Evolutionary conservation across 768 basidiomycete species (phyloP), one percentile per base, ranked within the genome.

Genomic region (Serpula lacrymans): DNA sequence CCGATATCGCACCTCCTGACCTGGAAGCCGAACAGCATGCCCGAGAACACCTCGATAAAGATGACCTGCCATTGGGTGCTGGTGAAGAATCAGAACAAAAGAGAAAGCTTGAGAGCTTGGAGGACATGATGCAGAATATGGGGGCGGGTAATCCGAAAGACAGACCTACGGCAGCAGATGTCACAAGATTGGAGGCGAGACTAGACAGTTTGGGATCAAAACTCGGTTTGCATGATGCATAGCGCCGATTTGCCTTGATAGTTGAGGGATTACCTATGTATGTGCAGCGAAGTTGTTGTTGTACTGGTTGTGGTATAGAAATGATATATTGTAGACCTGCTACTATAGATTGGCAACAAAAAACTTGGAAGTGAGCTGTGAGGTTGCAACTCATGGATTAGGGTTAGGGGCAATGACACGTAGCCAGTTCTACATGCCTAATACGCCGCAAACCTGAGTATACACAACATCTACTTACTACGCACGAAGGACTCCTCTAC

Each of bases 1-100:
- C 76, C 7, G 85, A 90, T 43, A 73, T 95, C 34, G 78, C 75
- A 11, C 88, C 88, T 2, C 71, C 70, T 17, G 90, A 95, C 64
- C 43, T 78, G 7, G 83, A 94, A 51, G 86, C 90, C 0, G 81
- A 87, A 51, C 74, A 69, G 37, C 93, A 95, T 59, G 84, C 83
- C 17, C 68, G 68, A 33, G 77, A 84, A 43, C 84, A 88, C 53
- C 58, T 82, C 9, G 72, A 72, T 34, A 43, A 53, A 9, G 50
- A 49, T 16, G 60, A 56, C 16, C 49, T 59, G 5, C 63, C 53
- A 17, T 27, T 52, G 17, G 64, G 65, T 14, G 56, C 62, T 16
- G 61, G 60, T 38, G 70, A 75, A 35, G 72, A 73, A 42, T 43
- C 76, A 28, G 56, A 60, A 38, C 69, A 69, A 27, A 78, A 70